Conservation (phyloP, 2,329 filamentous ascomycete species). For the Cercospora beticola region DNA sequence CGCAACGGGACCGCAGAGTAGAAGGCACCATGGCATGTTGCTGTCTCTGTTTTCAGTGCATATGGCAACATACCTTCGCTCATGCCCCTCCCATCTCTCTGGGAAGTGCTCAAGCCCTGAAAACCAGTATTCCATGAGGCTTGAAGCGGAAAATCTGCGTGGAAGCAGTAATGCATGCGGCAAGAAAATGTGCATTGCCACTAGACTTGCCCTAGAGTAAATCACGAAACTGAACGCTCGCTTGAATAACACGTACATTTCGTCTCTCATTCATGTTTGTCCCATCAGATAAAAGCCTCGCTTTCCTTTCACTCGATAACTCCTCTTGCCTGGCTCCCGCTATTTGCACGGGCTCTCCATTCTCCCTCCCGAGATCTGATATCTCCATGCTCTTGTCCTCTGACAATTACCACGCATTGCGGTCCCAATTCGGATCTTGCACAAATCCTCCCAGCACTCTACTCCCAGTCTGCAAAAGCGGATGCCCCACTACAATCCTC, state of each 20-base stretch:
- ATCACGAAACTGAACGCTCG: not conserved
- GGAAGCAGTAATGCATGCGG: not conserved
- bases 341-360: not conserved
- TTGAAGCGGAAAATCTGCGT: not conserved
- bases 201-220: not conserved
- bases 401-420: constrained; percentile 72
- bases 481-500: constrained; percentile 96
- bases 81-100: not conserved
- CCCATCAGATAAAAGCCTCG: not conserved
- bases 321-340: not conserved
- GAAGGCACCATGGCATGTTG: not conserved
- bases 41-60: not conserved
- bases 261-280: not conserved
- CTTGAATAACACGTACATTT: not conserved
- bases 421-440: constrained; percentile 91
- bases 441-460: constrained; percentile 96
- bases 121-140: not conserved
- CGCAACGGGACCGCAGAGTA: not conserved
- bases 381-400: not conserved
- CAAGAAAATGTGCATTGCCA: not conserved
- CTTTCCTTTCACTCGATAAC: not conserved
- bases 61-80: not conserved
- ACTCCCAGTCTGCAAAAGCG: constrained; percentile 92
- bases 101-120: not conserved
- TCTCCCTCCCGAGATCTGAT: not conserved